These are phyloP conservation scores for Monosporozyma unispora DNA, from an alignment of 805 yeast genomes.

Conservation along the genomic window DNA sequence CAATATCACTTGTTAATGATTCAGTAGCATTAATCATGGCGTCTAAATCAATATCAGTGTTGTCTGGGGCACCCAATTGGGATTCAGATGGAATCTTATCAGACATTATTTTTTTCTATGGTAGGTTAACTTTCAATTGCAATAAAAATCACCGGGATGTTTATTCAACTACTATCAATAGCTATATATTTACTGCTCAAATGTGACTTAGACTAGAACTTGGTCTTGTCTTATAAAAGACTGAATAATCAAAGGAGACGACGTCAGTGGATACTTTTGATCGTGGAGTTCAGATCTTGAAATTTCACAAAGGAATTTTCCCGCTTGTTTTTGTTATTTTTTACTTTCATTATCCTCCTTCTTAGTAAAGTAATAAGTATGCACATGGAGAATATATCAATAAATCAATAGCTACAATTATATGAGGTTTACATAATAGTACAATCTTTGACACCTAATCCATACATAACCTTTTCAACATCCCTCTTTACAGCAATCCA, in stretches of 20 bases:
- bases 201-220: too few species aligned
- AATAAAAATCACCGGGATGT: neutral
- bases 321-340: neutral
- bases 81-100: neutral
- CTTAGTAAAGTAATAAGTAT: neutral
- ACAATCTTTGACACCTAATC: constrained; percentile 77
- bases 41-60: constrained; percentile 25
- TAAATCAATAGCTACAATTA: neutral
- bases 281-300: neutral
- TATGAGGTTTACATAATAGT: constrained; percentile 34
- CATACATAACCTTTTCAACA: constrained; percentile 93
- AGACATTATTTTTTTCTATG: neutral
- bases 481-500: constrained; percentile 70
- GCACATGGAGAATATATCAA: neutral
- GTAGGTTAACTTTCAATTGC: neutral
- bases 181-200: too few species aligned
- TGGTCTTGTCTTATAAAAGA: too few species aligned
- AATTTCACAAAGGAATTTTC: neutral
- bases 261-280: neutral
- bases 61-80: neutral
- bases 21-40: constrained; percentile 21
- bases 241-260: neutral
- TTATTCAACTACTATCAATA: neutral
- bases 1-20: constrained; percentile 10
- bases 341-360: neutral